Evolutionary conservation across 331 rosid genomes (phyloP).

Genomic region (Malus hybrid): DNA sequence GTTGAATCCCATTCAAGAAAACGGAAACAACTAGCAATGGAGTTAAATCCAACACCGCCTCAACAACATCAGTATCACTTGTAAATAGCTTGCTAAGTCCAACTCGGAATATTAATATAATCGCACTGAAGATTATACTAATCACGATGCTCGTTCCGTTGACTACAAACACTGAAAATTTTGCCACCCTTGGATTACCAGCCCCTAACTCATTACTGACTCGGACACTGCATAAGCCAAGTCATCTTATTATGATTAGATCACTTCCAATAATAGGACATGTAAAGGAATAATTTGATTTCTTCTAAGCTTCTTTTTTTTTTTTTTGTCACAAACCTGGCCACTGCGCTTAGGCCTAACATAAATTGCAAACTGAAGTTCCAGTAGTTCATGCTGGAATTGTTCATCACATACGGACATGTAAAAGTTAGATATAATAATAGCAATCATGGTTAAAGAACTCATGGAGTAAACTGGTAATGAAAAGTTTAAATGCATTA

Average conservation of each 20-base stretch:
- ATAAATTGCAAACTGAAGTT: constrained; percentile 67
- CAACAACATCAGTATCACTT: constrained; percentile 39
- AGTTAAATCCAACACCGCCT: constrained; percentile 46
- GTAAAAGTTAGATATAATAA: background rate
- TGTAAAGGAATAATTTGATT: background rate
- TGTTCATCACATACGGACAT: background rate
- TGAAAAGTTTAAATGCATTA: too few species aligned
- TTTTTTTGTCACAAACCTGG: constrained; percentile 33
- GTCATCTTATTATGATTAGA: background rate
- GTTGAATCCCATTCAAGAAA: constrained; percentile 72
- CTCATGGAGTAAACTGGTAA: too few species aligned
- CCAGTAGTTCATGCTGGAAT: constrained; percentile 55
- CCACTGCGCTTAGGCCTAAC: constrained; percentile 66
- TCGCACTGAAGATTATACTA: constrained; percentile 39
- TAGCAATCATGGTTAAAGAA: too few species aligned
- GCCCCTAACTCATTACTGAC: constrained; percentile 75
- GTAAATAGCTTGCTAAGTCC: constrained; percentile 62
- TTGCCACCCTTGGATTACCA: constrained; percentile 63
- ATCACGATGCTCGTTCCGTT: constrained; percentile 54
- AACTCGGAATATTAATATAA: constrained; percentile 37
- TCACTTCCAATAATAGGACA: background rate
- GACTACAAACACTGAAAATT: constrained; percentile 59
- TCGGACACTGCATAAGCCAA: constrained; percentile 41
- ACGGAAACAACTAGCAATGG: constrained; percentile 70
- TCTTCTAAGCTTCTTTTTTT: too few species aligned